Percentiles rank a stretch among this genome's conserved stretches.
phyloP scores from a whole-genome alignment of 192 early-diverging fungal species.

The Pilaira anomala region DNA sequence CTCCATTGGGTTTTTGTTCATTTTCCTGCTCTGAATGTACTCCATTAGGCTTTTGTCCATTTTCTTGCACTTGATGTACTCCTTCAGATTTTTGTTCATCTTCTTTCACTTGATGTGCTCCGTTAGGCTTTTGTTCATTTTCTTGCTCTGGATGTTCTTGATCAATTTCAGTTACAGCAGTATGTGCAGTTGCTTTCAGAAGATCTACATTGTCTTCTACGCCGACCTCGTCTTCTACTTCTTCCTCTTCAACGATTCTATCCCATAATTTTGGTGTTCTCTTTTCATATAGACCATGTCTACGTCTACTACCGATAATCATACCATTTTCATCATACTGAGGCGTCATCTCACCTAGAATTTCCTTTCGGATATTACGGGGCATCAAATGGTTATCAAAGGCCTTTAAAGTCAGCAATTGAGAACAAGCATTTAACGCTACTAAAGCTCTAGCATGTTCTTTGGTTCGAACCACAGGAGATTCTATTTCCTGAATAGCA shows the following conservation, averaged over 20 bases:
- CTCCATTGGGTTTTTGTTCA: no score
- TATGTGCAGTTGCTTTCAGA: neutral
- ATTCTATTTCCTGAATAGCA: slow-evolving; percentile 48
- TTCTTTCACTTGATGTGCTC: no score
- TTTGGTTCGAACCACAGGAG: slow-evolving; percentile 54
- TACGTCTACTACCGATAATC: slow-evolving; percentile 31
- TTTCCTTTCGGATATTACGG: slow-evolving; percentile 23
- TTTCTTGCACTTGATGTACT: no score
- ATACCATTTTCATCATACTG: slow-evolving; percentile 27
- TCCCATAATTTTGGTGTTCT: slow-evolving; percentile 43
- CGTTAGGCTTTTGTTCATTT: no score
- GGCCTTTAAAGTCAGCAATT: slow-evolving; percentile 62
- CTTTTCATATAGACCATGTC: slow-evolving; percentile 28
- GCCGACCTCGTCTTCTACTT: neutral
- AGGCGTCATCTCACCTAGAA: slow-evolving; percentile 25
- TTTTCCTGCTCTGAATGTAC: no score
- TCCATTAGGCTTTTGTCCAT: slow-evolving; percentile 1
- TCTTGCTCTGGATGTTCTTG: no score
- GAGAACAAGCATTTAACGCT: slow-evolving; percentile 67
- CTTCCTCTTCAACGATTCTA: neutral
- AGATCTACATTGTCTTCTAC: slow-evolving; percentile 16
- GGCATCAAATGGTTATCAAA: slow-evolving; percentile 78
- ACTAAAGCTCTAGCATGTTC: slow-evolving; percentile 63
- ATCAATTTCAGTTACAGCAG: no score
- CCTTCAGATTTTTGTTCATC: no score